Evolutionary conservation across 2,329 filamentous ascomycete genomes (phyloP).

Genomic region (Achaetomium macrosporum): DNA sequence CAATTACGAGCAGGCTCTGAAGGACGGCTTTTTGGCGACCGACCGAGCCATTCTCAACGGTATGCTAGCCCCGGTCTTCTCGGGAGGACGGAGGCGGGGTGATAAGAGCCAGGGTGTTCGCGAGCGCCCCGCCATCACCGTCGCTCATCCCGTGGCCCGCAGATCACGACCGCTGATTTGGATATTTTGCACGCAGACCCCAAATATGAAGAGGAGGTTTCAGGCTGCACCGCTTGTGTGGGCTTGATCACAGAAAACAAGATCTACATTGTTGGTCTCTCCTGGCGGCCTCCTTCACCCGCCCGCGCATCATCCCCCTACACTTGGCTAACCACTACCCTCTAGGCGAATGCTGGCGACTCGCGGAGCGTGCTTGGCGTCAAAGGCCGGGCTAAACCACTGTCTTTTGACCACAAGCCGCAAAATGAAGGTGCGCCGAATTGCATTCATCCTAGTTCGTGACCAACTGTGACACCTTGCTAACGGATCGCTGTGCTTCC

Average conservation of each 20-base stretch:
- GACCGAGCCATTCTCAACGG: constrained; percentile 94
- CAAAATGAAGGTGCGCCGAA: constrained; percentile 77
- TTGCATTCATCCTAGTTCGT: not conserved
- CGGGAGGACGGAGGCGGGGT: constrained; percentile 3
- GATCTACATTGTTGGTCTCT: constrained; percentile 79
- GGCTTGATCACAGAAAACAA: constrained; percentile 83
- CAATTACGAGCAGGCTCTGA: constrained; percentile 90
- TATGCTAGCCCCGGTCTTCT: constrained; percentile 41
- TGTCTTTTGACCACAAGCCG: constrained; percentile 99
- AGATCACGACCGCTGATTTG: constrained; percentile 14
- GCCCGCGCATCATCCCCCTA: constrained; percentile 1
- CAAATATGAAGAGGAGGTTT: constrained; percentile 95
- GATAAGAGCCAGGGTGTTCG: constrained; percentile 1
- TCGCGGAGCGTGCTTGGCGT: constrained; percentile 92
- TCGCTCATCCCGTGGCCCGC: not conserved
- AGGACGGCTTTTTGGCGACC: constrained; percentile 94
- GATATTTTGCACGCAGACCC: constrained; percentile 58
- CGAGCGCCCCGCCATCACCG: not conserved
- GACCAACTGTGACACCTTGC: constrained; percentile 3
- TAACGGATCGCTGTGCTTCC: constrained; percentile 13
- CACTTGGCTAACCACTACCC: constrained; percentile 15
- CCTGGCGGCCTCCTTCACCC: constrained; percentile 15
- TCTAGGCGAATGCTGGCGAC: constrained; percentile 93
- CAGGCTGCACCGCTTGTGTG: constrained; percentile 93
- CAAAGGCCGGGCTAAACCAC: constrained; percentile 92